Conservation (phyloP, 176 grass and related monocot species). For the Saccharum officinarum region DNA sequence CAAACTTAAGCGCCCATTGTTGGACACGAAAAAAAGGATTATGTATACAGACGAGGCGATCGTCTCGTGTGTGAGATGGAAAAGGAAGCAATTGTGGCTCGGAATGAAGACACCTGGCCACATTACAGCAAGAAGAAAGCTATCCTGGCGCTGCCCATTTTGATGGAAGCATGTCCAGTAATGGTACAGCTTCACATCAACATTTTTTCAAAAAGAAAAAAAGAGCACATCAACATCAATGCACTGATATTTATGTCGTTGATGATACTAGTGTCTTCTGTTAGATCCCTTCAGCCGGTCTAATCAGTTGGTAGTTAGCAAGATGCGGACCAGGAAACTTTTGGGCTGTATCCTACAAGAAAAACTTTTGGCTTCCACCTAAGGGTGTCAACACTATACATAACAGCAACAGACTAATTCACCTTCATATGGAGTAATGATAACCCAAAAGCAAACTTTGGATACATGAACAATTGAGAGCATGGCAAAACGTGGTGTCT, state of each 20-base stretch:
- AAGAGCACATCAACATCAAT: slow-evolving; percentile 22
- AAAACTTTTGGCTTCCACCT: background rate
- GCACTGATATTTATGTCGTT: slow-evolving; percentile 38
- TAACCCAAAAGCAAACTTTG: background rate
- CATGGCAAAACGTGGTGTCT: background rate
- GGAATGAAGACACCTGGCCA: slow-evolving; percentile 36
- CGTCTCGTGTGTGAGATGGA: background rate
- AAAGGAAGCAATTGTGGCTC: slow-evolving; percentile 38
- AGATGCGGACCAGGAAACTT: slow-evolving; percentile 11
- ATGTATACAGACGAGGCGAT: background rate
- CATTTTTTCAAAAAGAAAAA: background rate
- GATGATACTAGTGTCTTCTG: slow-evolving; percentile 7
- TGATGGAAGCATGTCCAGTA: slow-evolving; percentile 16
- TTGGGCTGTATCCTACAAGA: background rate
- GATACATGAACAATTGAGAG: background rate
- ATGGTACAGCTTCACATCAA: background rate
- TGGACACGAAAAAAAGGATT: background rate
- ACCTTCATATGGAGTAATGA: background rate
- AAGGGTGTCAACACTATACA: background rate
- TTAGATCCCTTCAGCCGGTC: slow-evolving; percentile 13
- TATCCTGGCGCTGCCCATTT: slow-evolving; percentile 31
- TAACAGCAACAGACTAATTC: background rate
- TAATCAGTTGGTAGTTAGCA: slow-evolving; percentile 19
- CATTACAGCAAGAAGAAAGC: slow-evolving; percentile 39
- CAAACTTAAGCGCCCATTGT: background rate